Base-by-base conservation (phyloP, 192 early-diverging fungal genomes). In the Kickxella alabastrina region DNA sequence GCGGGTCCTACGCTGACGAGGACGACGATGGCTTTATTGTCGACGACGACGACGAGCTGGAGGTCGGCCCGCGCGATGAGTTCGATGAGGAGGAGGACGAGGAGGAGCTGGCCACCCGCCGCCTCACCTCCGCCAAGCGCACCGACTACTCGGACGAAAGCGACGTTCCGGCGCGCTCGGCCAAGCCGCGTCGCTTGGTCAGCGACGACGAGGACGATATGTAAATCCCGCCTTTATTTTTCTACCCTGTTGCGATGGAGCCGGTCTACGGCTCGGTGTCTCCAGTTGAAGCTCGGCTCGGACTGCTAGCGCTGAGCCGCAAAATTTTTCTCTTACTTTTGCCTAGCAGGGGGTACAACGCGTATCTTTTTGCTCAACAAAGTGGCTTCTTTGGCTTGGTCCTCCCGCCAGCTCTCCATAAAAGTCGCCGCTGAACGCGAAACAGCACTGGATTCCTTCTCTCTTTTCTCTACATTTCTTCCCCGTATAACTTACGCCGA, bases 21-120 rank as follows among this genome's bases (percentile, higher is more conserved):
- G 72, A 75, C 6, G 59, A 59, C 17, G 72, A 75, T 23, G 72
- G 50, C 29, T 75, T 75, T 56, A 54, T 75, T 28, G 68, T 71
- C 12, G 68, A 71, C 43, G 72, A 75, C 25, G 72, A 75, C 17
- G 72, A 48, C 10, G 65, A 75, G 60, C 65, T 63, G 12, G 72
- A 75, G 19, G 56, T 75, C 31, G 72, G 65, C 9, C 49, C 72
- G n/a, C 65, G 43, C 59, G 72, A 75, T 43, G 65, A 68, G 27
- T 68, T 68, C 24, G 72, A 72, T 24, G 57, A 66, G 3, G 72
- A 75, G 41, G 68, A 71, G 49, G 72, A 48, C 10, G 40, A 73
- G 29, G 70, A 73, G 43, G 65, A 68, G 39, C 65, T 68, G 54
- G 43, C 40, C 18, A 52, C 53, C 10, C 65, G 48, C 43, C 59